phyloP scores from a whole-genome alignment of 768 basidiomycete species.

The Chalciporus pseudorubinellus region DNA sequence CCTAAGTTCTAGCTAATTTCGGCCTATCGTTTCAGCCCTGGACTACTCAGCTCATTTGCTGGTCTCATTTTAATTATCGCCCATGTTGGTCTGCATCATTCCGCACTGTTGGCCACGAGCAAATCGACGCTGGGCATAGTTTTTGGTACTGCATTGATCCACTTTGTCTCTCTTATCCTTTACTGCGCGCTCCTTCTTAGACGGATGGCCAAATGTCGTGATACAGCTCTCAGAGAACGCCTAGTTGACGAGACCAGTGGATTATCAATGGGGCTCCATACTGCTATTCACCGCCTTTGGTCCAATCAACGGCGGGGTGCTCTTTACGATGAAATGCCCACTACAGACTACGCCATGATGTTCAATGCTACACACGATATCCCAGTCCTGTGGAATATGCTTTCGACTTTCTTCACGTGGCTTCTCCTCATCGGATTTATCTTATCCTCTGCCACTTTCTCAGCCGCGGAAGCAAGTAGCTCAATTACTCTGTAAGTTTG shows the following conservation, averaged over 20 bases:
- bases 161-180: slow-evolving; percentile 36
- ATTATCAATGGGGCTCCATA: too few species aligned
- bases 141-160: slow-evolving; percentile 28
- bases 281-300: too few species aligned
- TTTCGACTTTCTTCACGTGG: slow-evolving; percentile 54
- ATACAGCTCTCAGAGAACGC: too few species aligned
- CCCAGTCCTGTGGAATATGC: slow-evolving; percentile 42
- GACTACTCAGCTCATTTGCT: slow-evolving; percentile 41
- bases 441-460: slow-evolving; percentile 54
- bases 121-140: slow-evolving; percentile 42
- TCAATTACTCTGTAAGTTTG: slow-evolving; percentile 20
- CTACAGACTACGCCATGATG: too few species aligned
- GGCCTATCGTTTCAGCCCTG: too few species aligned
- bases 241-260: too few species aligned
- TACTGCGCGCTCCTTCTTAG: not conserved
- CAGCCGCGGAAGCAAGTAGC: slow-evolving; percentile 33
- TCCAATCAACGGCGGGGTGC: too few species aligned
- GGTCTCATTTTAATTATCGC: slow-evolving; percentile 49
- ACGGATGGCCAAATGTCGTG: too few species aligned
- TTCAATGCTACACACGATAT: slow-evolving; percentile 51
- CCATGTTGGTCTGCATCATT: slow-evolving; percentile 44
- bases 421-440: slow-evolving; percentile 53
- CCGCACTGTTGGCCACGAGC: slow-evolving; percentile 39
- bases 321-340: too few species aligned
- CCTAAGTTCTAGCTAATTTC: too few species aligned